Conservation (phyloP, 2,329 filamentous ascomycete species). For the Pseudogymnoascus sp. region DNA sequence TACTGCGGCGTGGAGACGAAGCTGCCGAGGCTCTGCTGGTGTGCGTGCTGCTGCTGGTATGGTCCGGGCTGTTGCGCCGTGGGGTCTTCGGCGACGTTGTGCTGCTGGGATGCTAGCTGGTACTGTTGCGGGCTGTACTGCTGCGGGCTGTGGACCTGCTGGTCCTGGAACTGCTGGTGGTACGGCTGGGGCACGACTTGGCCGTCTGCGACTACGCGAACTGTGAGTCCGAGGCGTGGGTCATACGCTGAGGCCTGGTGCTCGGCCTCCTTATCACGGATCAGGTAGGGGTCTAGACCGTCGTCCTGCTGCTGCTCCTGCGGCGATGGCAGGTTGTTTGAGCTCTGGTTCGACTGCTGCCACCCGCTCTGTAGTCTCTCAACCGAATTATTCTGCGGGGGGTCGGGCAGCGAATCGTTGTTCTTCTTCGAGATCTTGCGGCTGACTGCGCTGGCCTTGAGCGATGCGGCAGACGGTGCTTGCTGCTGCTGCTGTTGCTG, state of each 20-base stretch:
- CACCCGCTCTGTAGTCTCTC: slow-evolving; percentile 29
- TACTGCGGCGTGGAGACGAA: slow-evolving; percentile 27
- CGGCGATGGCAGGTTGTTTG: slow-evolving; percentile 23
- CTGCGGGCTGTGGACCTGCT: slow-evolving; percentile 16
- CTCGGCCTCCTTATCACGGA: slow-evolving; percentile 17
- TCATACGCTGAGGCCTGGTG: slow-evolving; percentile 7
- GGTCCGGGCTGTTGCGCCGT: slow-evolving; percentile 20
- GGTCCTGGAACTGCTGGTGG: slow-evolving; percentile 21
- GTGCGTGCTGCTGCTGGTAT: slow-evolving; percentile 28
- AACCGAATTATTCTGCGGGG: slow-evolving; percentile 29
- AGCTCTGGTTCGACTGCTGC: slow-evolving; percentile 27
- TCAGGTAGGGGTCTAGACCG: slow-evolving; percentile 24
- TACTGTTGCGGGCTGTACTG: slow-evolving; percentile 9
- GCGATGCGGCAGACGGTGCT: slow-evolving; percentile 12
- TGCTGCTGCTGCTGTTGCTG: slow-evolving; percentile 11
- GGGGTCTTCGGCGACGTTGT: slow-evolving; percentile 11
- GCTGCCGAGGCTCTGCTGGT: slow-evolving; percentile 21
- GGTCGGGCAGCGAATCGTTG: slow-evolving; percentile 39
- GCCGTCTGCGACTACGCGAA: slow-evolving; percentile 14
- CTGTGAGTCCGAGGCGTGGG: slow-evolving; percentile 10
- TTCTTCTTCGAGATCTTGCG: slow-evolving; percentile 51
- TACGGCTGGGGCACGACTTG: slow-evolving; percentile 29
- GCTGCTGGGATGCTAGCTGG: slow-evolving; percentile 25
- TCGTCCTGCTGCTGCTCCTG: slow-evolving; percentile 22
- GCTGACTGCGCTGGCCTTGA: slow-evolving; percentile 38